Evolutionary conservation across 768 basidiomycete genomes (phyloP).

Genomic region (Hygrocybe coccinea): DNA sequence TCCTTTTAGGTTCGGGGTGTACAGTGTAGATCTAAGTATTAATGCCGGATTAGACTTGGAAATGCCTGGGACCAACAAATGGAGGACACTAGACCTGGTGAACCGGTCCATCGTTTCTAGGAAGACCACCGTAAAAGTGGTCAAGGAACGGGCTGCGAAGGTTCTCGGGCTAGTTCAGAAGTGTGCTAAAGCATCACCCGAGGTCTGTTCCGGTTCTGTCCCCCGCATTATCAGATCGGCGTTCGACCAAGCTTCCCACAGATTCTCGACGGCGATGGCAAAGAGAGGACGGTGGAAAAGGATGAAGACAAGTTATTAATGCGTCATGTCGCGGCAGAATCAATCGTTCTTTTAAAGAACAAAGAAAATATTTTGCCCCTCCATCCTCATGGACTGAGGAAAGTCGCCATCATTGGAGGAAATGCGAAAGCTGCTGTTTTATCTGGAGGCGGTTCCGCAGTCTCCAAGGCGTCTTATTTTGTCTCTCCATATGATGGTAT

Average conservation of each 20-base stretch:
- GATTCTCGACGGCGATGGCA: constrained; percentile 24
- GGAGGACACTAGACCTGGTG: background rate
- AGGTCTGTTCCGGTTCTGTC: too few species aligned
- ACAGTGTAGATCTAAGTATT: constrained; percentile 46
- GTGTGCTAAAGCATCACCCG: too few species aligned
- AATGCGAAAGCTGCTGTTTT: constrained; percentile 51
- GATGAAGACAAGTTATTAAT: constrained; percentile 44
- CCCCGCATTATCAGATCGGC: too few species aligned
- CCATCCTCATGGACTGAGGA: constrained; percentile 24
- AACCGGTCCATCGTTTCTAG: too few species aligned
- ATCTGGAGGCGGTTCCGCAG: constrained; percentile 59
- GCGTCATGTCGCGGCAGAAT: constrained; percentile 49
- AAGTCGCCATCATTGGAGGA: constrained; percentile 59
- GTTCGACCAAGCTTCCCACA: constrained; percentile 20
- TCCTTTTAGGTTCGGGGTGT: constrained; percentile 39
- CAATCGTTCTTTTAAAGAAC: constrained; percentile 61
- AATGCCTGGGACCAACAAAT: constrained; percentile 43
- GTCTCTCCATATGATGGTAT: constrained; percentile 59
- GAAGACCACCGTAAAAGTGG: too few species aligned
- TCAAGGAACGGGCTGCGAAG: too few species aligned
- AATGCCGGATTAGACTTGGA: constrained; percentile 63
- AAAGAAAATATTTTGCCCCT: constrained; percentile 43
- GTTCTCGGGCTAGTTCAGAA: too few species aligned
- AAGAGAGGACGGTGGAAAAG: constrained; percentile 43
- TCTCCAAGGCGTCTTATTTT: constrained; percentile 45